Evolutionary conservation across 1,284 basidiomycete genomes (phyloP), one percentile per base, ranked within the genome.

Genomic region (Microbotryum lychnidis-dioicae): DNA sequence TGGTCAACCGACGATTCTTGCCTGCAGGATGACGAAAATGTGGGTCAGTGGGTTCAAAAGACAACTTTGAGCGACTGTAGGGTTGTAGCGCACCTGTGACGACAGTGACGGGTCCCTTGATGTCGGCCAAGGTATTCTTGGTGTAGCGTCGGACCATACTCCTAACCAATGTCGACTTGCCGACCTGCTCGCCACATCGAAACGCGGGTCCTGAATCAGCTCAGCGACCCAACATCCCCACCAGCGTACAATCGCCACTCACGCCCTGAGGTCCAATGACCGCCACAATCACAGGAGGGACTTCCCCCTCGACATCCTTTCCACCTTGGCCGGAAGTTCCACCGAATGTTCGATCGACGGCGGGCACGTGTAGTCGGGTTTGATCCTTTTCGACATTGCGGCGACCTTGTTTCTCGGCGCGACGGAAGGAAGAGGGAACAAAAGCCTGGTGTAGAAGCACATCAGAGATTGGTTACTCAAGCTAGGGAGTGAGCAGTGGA

Each of bases 251-350:
- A 31, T 10, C 31, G 31, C 31, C 31, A 72, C 76, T 62, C n/a
- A 83, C 96, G 21, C 96, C 96, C 8, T 93, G 87, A 18, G 96
- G 94, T 0, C 96, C 96, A 54, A 97, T 93, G 56, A 99, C 83
- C n/a, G 93, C 94, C 49, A 98, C 85, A 62, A 98, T 85, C 69
- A 97, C 85, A 2, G 96, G 96, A 16, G 96, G 94, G 2, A 94
- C 91, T 56, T 87, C 82, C 58, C 91, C 88, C 4, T 71, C 67
- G 44, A 63, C 56, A 20, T 63, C 54, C 56, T 65, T 68, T 48
- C 61, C 61, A 29, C 70, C 61, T 27, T 63, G 61, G 1, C 71
- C 70, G 0, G 63, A 56, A 8, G 66, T 66, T 7, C 71, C 71
- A 47, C 68, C 69, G 50, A 93, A 91, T 10, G 92, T 97, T 61